Conservation (phyloP, 352 stramenopile species). For the Pythium myriotylum region DNA sequence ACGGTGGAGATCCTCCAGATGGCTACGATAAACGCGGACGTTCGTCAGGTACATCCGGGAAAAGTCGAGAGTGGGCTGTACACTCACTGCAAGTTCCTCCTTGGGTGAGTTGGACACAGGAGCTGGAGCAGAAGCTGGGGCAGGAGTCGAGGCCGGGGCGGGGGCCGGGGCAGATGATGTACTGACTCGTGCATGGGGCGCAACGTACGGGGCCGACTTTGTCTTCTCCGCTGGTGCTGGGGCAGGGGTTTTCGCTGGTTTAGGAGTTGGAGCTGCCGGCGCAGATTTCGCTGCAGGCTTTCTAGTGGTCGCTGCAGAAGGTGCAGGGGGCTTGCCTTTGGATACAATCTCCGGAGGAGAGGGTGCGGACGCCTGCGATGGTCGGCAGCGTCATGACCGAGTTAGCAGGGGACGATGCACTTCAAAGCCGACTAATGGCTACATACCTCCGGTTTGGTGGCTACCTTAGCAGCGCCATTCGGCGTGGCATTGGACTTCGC, state of each 20-base stretch:
- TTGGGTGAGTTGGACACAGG: constrained; percentile 8
- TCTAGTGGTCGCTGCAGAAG: neutral
- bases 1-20: neutral
- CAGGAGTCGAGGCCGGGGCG: neutral
- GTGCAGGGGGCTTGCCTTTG: neutral
- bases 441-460: neutral
- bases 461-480: neutral
- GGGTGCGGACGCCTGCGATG: too few relatives aligned
- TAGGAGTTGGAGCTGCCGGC: neutral
- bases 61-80: too few relatives aligned
- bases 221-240: neutral
- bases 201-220: constrained; percentile 10
- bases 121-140: too few relatives aligned
- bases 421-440: neutral
- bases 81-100: constrained; percentile 6
- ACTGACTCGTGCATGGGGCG: constrained; percentile 4
- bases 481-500: constrained; percentile 12
- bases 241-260: neutral
- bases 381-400: too few relatives aligned
- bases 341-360: too few relatives aligned
- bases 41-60: too few relatives aligned
- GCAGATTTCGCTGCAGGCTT: too few relatives aligned
- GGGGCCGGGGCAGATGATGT: neutral
- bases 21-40: neutral
- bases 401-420: too few relatives aligned